Base-by-base conservation (phyloP, 192 early-diverging fungal species). In the Haplosporangium gracile region DNA sequence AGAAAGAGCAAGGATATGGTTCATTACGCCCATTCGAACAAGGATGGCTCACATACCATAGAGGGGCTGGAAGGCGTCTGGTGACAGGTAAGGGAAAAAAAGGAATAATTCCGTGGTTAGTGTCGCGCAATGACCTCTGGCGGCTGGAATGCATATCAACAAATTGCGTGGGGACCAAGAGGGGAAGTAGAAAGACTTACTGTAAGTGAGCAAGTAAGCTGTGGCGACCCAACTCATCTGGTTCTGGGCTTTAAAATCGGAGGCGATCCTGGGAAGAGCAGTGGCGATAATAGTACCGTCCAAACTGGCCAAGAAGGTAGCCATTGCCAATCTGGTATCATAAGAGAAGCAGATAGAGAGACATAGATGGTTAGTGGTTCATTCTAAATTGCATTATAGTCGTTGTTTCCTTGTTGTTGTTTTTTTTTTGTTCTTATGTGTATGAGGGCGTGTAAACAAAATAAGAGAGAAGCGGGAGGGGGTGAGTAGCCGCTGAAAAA, bases 161-260 rank as follows among this genome's bases (percentile, higher is more conserved):
- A 24, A 34, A 40, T 4, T 16, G 11, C 10, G 10, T 24, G 20
- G 20, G 22, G 6, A 22, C 9, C 55, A 65, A n/a, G 11, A 65
- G 9, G 4, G 11, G 43, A 43, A 43, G 26, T 10, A 15, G 9
- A 16, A 5, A 20, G 38, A 42, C 77, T 32, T 79, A 79, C 77
- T 82, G 75, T 71, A 82, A 38, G 92, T 94, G 70, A 95, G 85
- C 68, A 95, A 76, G 74, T 94, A 96, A 32, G 92, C 90, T 22
- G 92, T 92, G 39, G 93, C 96, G 53, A 97, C 93, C 97, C 97
- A 98, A 13, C 94, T 89, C 60, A 95, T 91, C 74, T 92, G 87
- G 42, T 88, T 87, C 4, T 92, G 88, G 2, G 93, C 89, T 32
- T 94, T 81, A 68, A 94, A 94, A 5, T 93, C 86, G 16, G 89